Evolutionary conservation across 2,329 filamentous ascomycete species (phyloP).

Genomic region (Ceratocystis cacaofunesta): DNA sequence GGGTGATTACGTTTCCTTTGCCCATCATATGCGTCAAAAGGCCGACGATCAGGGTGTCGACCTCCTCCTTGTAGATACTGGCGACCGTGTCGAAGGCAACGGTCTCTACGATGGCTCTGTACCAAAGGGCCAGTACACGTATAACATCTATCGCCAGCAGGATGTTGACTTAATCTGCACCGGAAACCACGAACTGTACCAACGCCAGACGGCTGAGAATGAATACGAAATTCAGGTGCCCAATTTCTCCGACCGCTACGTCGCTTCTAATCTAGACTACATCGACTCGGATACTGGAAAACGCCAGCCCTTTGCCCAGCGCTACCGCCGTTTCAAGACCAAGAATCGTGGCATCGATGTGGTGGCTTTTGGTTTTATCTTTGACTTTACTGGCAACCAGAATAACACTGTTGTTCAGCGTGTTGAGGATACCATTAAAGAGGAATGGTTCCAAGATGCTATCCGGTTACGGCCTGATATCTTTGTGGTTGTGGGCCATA

Average conservation of each 20-base stretch:
- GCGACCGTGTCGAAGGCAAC: constrained; percentile 86
- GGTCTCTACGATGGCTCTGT: constrained; percentile 81
- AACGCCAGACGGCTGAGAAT: constrained; percentile 57
- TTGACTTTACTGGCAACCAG: constrained; percentile 79
- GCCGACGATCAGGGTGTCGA: constrained; percentile 69
- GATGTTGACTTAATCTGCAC: constrained; percentile 70
- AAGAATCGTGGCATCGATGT: constrained; percentile 75
- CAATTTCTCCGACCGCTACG: constrained; percentile 63
- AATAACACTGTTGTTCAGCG: constrained; percentile 78
- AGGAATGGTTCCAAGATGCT: constrained; percentile 78
- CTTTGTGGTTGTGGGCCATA: constrained; percentile 75
- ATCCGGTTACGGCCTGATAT: constrained; percentile 75
- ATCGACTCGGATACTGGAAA: constrained; percentile 56
- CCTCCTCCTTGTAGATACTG: constrained; percentile 85
- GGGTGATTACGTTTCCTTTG: constrained; percentile 95
- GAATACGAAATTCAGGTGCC: constrained; percentile 72
- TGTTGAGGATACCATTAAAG: constrained; percentile 65
- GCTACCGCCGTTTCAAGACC: constrained; percentile 81
- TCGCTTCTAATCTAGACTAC: constrained; percentile 89
- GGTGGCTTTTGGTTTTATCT: constrained; percentile 84
- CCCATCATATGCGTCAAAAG: constrained; percentile 61
- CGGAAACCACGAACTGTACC: constrained; percentile 93
- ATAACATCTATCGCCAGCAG: constrained; percentile 73
- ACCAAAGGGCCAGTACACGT: constrained; percentile 78
- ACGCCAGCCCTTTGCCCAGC: constrained; percentile 58